Base-by-base conservation (phyloP, 768 basidiomycete species). In the Amanita pallidorosea region DNA sequence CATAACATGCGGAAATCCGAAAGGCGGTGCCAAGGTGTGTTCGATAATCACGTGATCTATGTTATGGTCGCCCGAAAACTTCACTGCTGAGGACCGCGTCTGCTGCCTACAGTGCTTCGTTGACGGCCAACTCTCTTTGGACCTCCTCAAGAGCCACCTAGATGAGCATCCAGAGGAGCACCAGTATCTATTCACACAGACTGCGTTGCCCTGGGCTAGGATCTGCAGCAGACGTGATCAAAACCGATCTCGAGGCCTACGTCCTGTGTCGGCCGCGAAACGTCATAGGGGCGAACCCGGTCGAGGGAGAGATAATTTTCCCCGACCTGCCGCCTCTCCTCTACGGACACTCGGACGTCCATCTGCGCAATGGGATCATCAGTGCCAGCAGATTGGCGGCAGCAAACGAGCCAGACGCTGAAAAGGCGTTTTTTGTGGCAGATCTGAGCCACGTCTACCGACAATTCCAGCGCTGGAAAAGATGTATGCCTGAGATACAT, bases 361-460 rank as follows among this genome's bases (percentile, higher is more conserved):
- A 88, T 62, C 74, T 91, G 47, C 73, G 87, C 43, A 79, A 79
- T 55, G 86, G 86, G n/a, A 77, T 91, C 49, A 81, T 88, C 70
- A 72, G 73, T 23, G 81, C 85, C 1, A 69, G 74, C 4, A 68
- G 69, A 49, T 70, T 74, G 29, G 67, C 74, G 17, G 72, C 73
- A 31, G 72, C 71, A 22, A 71, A 77, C 52, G 75, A 77, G 55
- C 73, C 44, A 5, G 38, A 53, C 60, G 85, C 92, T 9, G 96
- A 97, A 69, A 83, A 83, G 53, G 95, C 96, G 6, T 98, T 97
- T 66, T 98, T 97, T 60, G 94, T 96, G 9, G 92, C 88, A 9
- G 96, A 99, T 66, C 81, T 99, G 38, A 80, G 84, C 57, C 77
- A 85, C 57, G 86, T 98, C 4, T 96, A 88, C 64, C 70, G 70